phyloP scores from a whole-genome alignment of 306 rosid genomes.

The Cyclanthera cordifolia region DNA sequence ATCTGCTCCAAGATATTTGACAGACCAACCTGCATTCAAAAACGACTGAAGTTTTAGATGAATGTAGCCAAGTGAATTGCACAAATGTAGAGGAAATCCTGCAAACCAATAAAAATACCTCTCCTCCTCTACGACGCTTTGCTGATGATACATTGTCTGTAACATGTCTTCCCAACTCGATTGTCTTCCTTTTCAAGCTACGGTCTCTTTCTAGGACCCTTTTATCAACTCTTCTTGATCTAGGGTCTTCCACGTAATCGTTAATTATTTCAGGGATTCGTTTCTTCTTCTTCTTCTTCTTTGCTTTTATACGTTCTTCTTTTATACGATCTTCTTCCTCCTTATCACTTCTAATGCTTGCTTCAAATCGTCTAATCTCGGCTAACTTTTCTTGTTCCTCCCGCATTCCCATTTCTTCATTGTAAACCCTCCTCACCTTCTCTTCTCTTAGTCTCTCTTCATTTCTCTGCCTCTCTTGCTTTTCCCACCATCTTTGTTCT shows the following conservation, averaged over 20 bases:
- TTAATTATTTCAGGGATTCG: slow-evolving; percentile 40
- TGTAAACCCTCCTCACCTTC: slow-evolving; percentile 39
- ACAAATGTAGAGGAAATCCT: slow-evolving; percentile 2
- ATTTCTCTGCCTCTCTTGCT: slow-evolving; percentile 55
- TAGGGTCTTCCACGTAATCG: slow-evolving; percentile 56
- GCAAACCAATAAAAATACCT: slow-evolving; percentile 42
- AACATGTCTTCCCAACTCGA: slow-evolving; percentile 50
- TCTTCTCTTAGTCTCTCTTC: slow-evolving; percentile 52
- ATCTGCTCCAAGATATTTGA: slow-evolving; percentile 91
- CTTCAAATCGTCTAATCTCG: slow-evolving; percentile 58
- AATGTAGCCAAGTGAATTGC: not conserved
- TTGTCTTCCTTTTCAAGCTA: slow-evolving; percentile 45
- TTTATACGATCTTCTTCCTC: slow-evolving; percentile 80
- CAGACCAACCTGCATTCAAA: slow-evolving; percentile 61
- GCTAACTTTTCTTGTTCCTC: slow-evolving; percentile 61
- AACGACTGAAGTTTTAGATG: not conserved
- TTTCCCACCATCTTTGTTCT: slow-evolving; percentile 63
- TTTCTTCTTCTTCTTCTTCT: slow-evolving; percentile 62
- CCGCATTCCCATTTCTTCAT: slow-evolving; percentile 53
- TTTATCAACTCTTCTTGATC: slow-evolving; percentile 54
- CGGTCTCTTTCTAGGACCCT: slow-evolving; percentile 62
- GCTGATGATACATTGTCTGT: slow-evolving; percentile 43
- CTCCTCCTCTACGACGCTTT: slow-evolving; percentile 95
- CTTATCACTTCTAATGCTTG: slow-evolving; percentile 64
- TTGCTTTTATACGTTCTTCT: slow-evolving; percentile 75